Evolutionary conservation across 495 filamentous ascomycete genomes (phyloP), one percentile per base, ranked within the genome.

Genomic region (Elaphomyces granulatus): DNA sequence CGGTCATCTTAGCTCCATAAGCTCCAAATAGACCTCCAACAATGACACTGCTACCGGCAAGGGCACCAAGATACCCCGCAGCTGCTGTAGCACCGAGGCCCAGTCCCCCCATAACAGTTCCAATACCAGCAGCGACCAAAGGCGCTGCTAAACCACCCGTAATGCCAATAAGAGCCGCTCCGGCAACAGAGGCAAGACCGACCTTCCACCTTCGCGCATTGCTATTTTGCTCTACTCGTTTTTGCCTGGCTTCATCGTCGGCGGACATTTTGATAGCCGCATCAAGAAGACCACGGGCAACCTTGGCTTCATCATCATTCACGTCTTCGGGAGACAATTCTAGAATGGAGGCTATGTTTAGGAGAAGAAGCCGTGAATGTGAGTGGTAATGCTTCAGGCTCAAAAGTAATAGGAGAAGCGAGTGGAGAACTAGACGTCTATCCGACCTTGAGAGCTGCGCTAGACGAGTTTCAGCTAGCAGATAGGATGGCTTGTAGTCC

Each of bases 11-110:
- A 9, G 77, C 83, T 17, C 87, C 87, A 53, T 90, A 93, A 7
- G 87, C 82, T 20, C 88, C 88, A 50, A 98, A 94, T 9, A 96
- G 58, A 36, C 79, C 73, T 3, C 86, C 88, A 15, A 94, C 80
- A 32, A 85, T 60, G 12, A 87, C 73, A 4, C 73, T 70, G 47
- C 77, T 93, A 17, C 82, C 72, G 8, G 85, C 82, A 38, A 95
- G 55, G 10, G 77, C 65, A 10, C 86, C 90, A 0, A 98, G 60
- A 40, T 93, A 78, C 6, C 76, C 74, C 9, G 86, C 85, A 16
- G 83, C 81, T 2, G 80, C 80, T 19, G 80, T 81, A 8, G 78
- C 74, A 12, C 82, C 84, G 0, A 95, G 67, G 4, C 88, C 85
- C 4, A 87, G 52, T 3, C 81, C 83, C 15, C 83, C 83, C 67